These are phyloP conservation scores for Huntiella bhutanensis DNA, from an alignment of 2,329 filamentous ascomycete genomes.

Conservation along the genomic window DNA sequence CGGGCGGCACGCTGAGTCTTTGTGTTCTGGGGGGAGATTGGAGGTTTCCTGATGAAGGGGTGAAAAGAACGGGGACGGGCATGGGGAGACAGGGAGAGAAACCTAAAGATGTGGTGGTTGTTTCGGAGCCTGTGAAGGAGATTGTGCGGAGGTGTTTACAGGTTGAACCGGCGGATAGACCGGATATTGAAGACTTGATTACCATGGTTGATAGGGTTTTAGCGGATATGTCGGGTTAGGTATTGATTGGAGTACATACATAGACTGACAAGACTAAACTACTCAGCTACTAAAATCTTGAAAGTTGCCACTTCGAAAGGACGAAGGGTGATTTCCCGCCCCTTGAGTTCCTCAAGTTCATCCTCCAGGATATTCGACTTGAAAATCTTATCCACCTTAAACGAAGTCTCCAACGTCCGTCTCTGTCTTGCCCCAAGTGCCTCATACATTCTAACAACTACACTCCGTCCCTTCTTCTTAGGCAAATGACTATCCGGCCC, in stretches of 20 bases:
- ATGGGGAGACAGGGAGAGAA: constrained; percentile 12
- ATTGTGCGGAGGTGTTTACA: constrained; percentile 71
- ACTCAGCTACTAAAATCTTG: constrained; percentile 35
- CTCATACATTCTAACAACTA: constrained; percentile 77
- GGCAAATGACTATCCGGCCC: constrained; percentile 30
- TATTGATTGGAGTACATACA: not conserved
- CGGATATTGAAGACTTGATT: constrained; percentile 73
- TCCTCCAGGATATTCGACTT: constrained; percentile 85
- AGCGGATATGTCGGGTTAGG: constrained; percentile 22
- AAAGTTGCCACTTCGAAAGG: constrained; percentile 78
- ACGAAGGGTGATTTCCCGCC: constrained; percentile 45
- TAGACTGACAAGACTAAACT: not conserved
- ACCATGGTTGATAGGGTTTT: constrained; percentile 57
- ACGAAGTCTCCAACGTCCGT: constrained; percentile 47
- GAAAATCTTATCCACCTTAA: constrained; percentile 56
- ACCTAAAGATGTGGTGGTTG: constrained; percentile 22
- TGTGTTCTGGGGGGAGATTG: constrained; percentile 89
- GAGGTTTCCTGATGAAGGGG: constrained; percentile 80
- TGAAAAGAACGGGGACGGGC: constrained; percentile 23
- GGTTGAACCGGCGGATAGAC: constrained; percentile 74
- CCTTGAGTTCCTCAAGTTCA: constrained; percentile 39
- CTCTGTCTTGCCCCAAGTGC: constrained; percentile 64
- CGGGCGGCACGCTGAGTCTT: constrained; percentile 78
- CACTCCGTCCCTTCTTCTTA: constrained; percentile 50
- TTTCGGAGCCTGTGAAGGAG: constrained; percentile 69